A percentile compares a stretch with the other conserved stretches of the same genome.
These are phyloP conservation scores for Cladosporium sp. DNA, from an alignment of 2,329 filamentous ascomycete species.

Conservation along the genomic window DNA sequence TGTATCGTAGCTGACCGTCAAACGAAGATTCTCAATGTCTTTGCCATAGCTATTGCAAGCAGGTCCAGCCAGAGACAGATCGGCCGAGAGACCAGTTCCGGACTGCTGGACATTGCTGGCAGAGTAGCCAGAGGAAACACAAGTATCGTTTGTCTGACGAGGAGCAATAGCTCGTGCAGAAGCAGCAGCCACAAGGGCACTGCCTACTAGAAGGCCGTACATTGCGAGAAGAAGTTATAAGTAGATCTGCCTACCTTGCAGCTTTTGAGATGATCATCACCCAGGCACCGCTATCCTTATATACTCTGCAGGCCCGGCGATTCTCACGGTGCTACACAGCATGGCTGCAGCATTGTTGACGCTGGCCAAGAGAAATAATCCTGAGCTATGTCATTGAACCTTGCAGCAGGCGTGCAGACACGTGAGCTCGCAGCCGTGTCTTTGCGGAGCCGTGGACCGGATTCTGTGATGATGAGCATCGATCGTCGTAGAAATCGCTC, in stretches of 20 bases:
- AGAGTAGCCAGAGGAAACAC: slow-evolving; percentile 21
- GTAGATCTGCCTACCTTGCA: slow-evolving; percentile 10
- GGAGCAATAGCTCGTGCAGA: slow-evolving; percentile 16
- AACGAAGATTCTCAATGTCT: slow-evolving; percentile 31
- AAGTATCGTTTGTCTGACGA: slow-evolving; percentile 13
- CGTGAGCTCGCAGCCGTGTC: slow-evolving; percentile 6
- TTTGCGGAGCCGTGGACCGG: slow-evolving; percentile 1
- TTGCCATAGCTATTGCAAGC: slow-evolving; percentile 25
- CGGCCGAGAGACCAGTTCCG: slow-evolving; percentile 21
- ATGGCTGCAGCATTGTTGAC: slow-evolving; percentile 18
- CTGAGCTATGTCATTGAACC: slow-evolving; percentile 10
- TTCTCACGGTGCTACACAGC: slow-evolving; percentile 9
- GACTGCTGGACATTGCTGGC: slow-evolving; percentile 22
- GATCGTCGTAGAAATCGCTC: slow-evolving; percentile 8
- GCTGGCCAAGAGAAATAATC: slow-evolving; percentile 10
- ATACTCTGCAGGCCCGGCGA: neutral
- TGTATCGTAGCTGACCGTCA: slow-evolving; percentile 63
- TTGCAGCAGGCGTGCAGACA: slow-evolving; percentile 9
- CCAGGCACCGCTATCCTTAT: slow-evolving; percentile 1
- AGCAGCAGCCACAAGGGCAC: slow-evolving; percentile 18
- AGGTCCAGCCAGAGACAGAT: slow-evolving; percentile 22
- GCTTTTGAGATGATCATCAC: neutral
- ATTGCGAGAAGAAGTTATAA: slow-evolving; percentile 1
- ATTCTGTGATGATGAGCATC: neutral
- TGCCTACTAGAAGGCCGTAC: slow-evolving; percentile 12